These are phyloP conservation scores for Talaromyces pinophilus DNA, from an alignment of 2,329 filamentous ascomycete genomes.

Conservation along the genomic window DNA sequence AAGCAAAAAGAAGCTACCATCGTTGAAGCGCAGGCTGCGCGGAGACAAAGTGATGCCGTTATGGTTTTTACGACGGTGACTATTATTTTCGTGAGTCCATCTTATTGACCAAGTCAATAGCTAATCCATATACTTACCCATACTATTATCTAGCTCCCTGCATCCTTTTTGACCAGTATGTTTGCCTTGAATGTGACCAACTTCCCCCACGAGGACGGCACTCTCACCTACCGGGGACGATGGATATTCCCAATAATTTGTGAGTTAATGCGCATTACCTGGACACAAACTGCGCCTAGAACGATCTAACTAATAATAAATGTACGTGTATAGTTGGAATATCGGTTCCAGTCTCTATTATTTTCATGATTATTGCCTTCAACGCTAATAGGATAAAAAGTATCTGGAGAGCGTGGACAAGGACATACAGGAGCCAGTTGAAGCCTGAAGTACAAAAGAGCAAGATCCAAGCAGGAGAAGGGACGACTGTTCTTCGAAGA, in stretches of 20 bases:
- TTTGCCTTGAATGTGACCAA: conserved; percentile 12
- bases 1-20: conserved; percentile 15
- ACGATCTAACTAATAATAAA: too few species aligned
- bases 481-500: neutral
- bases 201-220: conserved; percentile 2
- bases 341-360: neutral
- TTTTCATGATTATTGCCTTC: neutral
- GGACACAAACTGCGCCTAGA: too few species aligned
- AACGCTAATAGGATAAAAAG: neutral
- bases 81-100: conserved; percentile 4
- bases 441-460: neutral
- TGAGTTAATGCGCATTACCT: neutral
- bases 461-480: neutral
- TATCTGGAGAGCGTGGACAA: neutral
- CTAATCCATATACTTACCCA: neutral
- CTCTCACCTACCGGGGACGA: neutral
- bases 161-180: conserved; percentile 8
- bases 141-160: neutral
- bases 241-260: conserved; percentile 17
- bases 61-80: conserved; percentile 9
- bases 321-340: neutral
- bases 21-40: neutral
- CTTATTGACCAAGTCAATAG: too few species aligned
- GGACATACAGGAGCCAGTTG: neutral
- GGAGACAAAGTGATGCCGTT: conserved; percentile 3